phyloP scores from a whole-genome alignment of 1,284 basidiomycete genomes.

The Boletellus dicymbophilus region DNA sequence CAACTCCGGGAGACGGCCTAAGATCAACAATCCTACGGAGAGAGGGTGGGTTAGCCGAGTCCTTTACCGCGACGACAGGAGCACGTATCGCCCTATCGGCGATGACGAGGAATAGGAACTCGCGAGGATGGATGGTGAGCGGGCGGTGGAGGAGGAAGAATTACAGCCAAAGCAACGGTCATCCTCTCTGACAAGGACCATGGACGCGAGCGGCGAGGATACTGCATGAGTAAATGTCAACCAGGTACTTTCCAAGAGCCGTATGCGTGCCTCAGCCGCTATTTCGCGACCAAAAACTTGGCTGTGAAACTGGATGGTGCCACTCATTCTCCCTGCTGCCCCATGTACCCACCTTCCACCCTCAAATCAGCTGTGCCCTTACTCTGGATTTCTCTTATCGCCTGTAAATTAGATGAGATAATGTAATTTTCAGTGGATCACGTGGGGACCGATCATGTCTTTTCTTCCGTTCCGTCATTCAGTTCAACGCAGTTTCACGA shows the following conservation, averaged over 20 bases:
- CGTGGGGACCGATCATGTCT: constrained; percentile 25
- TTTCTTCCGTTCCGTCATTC: constrained; percentile 14
- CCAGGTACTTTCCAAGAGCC: too few relatives aligned
- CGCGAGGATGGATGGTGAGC: constrained; percentile 53
- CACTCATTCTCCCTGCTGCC: constrained; percentile 3
- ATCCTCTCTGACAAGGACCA: constrained; percentile 11
- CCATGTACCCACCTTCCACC: constrained; percentile 28
- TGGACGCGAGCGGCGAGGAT: constrained; percentile 9
- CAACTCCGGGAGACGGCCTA: constrained; percentile 28
- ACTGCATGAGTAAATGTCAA: constrained; percentile 10
- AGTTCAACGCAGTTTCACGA: constrained; percentile 18
- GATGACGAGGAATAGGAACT: constrained; percentile 66
- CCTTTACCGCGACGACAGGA: constrained; percentile 47
- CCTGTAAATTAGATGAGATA: constrained; percentile 18
- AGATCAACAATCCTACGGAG: constrained; percentile 20
- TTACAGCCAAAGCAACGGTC: constrained; percentile 11
- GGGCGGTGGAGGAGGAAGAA: constrained; percentile 24
- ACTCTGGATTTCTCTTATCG: constrained; percentile 5
- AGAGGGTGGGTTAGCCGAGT: constrained; percentile 53
- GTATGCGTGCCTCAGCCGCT: too few relatives aligned
- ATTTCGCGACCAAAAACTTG: constrained; percentile 3
- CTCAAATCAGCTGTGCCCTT: constrained; percentile 18
- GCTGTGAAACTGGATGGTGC: constrained; percentile 4
- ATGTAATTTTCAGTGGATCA: constrained; percentile 16
- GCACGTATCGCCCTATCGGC: constrained; percentile 55